Base-by-base conservation (phyloP, 2,329 filamentous ascomycete genomes). In the Ambrosiella beaveri region DNA sequence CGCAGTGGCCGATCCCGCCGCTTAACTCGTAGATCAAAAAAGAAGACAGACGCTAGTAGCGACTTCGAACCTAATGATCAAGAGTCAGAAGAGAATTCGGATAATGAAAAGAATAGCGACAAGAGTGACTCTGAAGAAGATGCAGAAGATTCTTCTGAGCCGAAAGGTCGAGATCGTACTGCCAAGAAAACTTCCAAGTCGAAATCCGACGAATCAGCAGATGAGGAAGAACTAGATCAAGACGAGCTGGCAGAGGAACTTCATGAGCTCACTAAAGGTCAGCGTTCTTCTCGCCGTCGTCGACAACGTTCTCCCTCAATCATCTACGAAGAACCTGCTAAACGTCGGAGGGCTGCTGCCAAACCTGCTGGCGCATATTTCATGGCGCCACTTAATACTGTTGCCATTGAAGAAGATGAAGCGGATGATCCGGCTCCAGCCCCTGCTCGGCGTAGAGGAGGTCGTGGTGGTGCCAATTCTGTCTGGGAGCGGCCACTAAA, bases 401-500 rank as follows among this genome's bases (percentile, higher is more conserved):
- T 70, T 15, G 77, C 82, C 45, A 78, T 86, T 1, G 88, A 95
- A 63, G 85, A 84, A 57, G 82, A 88, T 54, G 85, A 86, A 37
- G 84, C 80, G 51, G 80, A 83, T 53, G 81, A 82, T 59, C 73
- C 79, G 8, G 79, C 79, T 5, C 79, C 86, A 7, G 85, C 85
- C 2, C 82, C 85, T 41, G 80, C 82, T 19, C 82, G 84, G 59
- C 79, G 80, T 61, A 80, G 80, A 63, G 81, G 85, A 52, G 80
- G 81, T 39, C 78, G 81, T 51, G 78, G 74, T 59, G 79, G 75
- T 55, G 81, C 77, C 41, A 77, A 74, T 37, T 72, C 74, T 9
- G 72, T 71, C 49, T 88, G 83, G 82, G 88, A 91, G 66, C 85
- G 89, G 54, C 87, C 79, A 59, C 76, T 97, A 38, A 91, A 95